Evolutionary conservation across 2,329 filamentous ascomycete genomes (phyloP).

Genomic region (Fusarium foetens): DNA sequence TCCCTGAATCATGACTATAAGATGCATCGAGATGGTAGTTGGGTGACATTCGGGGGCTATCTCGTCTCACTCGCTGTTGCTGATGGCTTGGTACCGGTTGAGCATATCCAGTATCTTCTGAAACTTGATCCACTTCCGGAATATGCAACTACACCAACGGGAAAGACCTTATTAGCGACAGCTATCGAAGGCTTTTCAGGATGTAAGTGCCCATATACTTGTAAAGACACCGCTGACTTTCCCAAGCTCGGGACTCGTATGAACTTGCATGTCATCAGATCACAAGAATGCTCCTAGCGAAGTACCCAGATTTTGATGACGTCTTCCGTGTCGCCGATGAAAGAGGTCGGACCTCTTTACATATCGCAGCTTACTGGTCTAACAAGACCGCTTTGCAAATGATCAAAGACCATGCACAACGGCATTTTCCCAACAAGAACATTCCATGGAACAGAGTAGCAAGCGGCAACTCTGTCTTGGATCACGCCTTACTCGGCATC

Average conservation of each 20-base stretch:
- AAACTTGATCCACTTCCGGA: background rate
- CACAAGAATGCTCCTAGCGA: background rate
- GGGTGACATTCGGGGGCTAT: background rate
- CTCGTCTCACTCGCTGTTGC: background rate
- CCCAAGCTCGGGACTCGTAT: background rate
- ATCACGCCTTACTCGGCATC: background rate
- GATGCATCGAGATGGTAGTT: background rate
- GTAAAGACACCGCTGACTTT: rapidly evolving
- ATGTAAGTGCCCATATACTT: rapidly evolving
- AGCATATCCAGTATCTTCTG: background rate
- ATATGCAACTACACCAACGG: rapidly evolving
- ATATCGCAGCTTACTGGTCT: background rate
- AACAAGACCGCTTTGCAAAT: background rate
- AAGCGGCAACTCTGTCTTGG: rapidly evolving
- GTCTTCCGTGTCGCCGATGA: background rate
- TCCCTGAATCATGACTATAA: background rate
- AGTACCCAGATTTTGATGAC: background rate
- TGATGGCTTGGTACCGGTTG: background rate
- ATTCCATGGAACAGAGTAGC: background rate
- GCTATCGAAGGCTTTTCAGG: background rate
- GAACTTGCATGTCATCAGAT: background rate
- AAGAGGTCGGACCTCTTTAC: rapidly evolving
- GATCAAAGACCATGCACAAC: background rate
- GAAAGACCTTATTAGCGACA: background rate
- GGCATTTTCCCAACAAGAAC: rapidly evolving